These are phyloP conservation scores for Paraphaeosphaeria minitans DNA, from an alignment of 2,329 filamentous ascomycete species.

Conservation along the genomic window DNA sequence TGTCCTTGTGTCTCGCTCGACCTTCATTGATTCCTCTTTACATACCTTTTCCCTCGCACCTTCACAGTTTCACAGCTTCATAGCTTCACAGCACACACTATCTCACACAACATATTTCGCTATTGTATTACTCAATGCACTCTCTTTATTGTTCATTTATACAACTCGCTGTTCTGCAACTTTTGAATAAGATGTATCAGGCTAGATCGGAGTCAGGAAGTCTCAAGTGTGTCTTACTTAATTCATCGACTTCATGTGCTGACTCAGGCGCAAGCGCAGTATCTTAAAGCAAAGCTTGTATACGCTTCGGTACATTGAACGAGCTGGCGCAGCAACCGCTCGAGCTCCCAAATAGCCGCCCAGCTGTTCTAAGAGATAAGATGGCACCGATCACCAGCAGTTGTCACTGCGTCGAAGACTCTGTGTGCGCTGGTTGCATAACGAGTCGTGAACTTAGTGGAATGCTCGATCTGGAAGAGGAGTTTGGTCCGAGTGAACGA, in stretches of 20 bases:
- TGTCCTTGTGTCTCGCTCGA: background rate
- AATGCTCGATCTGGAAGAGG: background rate
- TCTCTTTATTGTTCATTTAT: too few relatives aligned
- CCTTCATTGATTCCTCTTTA: background rate
- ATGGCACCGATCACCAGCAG: background rate
- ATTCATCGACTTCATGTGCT: background rate
- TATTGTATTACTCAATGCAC: too few relatives aligned
- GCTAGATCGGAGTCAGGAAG: background rate
- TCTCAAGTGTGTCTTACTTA: constrained; percentile 2
- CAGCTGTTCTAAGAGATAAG: background rate
- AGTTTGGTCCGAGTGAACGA: background rate
- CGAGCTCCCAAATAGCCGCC: background rate
- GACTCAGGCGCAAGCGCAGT: background rate
- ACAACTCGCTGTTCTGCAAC: background rate
- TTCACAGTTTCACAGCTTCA: background rate
- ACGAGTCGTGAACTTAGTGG: background rate
- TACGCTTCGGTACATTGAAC: background rate
- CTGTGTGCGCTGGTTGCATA: background rate
- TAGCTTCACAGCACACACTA: background rate
- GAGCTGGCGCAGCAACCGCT: background rate
- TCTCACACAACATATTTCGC: background rate
- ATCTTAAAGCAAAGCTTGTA: background rate
- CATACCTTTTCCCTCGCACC: background rate
- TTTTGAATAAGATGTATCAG: background rate
- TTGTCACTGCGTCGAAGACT: background rate